Conservation (phyloP, 2,329 filamentous ascomycete genomes). For the Epichloe festucae region DNA sequence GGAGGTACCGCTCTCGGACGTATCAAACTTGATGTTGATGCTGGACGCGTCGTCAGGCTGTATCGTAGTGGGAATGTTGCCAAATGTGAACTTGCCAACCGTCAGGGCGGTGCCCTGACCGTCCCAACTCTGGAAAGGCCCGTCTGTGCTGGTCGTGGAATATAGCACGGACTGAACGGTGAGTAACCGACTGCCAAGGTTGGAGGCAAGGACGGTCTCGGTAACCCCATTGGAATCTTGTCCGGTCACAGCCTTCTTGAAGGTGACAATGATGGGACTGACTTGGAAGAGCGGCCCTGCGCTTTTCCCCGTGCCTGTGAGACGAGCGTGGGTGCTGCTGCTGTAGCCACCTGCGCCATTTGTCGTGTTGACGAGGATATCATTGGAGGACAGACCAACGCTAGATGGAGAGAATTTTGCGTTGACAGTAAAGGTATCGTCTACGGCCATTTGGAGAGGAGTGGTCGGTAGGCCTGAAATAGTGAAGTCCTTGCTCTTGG, state of each 20-base stretch:
- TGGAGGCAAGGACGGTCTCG: slow-evolving; percentile 34
- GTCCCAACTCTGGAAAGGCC: slow-evolving; percentile 29
- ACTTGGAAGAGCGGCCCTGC: slow-evolving; percentile 30
- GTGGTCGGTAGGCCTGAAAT: slow-evolving; percentile 22
- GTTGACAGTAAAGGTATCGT: slow-evolving; percentile 28
- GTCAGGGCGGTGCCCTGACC: slow-evolving; percentile 20
- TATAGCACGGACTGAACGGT: slow-evolving; percentile 31
- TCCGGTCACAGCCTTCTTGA: slow-evolving; percentile 35
- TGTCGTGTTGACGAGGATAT: slow-evolving; percentile 34
- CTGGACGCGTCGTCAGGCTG: slow-evolving; percentile 24
- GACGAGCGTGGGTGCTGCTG: slow-evolving; percentile 28
- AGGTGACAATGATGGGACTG: slow-evolving; percentile 34
- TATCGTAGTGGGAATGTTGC: slow-evolving; percentile 31
- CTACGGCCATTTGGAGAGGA: slow-evolving; percentile 19
- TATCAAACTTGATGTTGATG: slow-evolving; percentile 34
- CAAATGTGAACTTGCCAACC: slow-evolving; percentile 36
- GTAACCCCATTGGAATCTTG: slow-evolving; percentile 22
- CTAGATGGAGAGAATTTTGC: slow-evolving; percentile 30
- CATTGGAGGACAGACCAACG: slow-evolving; percentile 35
- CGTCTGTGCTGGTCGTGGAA: slow-evolving; percentile 28
- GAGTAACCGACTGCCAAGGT: slow-evolving; percentile 34
- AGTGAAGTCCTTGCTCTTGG: slow-evolving; percentile 23
- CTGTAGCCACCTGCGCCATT: slow-evolving; percentile 34
- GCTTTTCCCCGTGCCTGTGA: slow-evolving; percentile 37
- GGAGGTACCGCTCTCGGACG: slow-evolving; percentile 32